Percentiles rank a stretch among this genome's conserved stretches.
Evolutionary conservation across 305 asterid species (phyloP).

Genomic region (Solanum hybrid): DNA sequence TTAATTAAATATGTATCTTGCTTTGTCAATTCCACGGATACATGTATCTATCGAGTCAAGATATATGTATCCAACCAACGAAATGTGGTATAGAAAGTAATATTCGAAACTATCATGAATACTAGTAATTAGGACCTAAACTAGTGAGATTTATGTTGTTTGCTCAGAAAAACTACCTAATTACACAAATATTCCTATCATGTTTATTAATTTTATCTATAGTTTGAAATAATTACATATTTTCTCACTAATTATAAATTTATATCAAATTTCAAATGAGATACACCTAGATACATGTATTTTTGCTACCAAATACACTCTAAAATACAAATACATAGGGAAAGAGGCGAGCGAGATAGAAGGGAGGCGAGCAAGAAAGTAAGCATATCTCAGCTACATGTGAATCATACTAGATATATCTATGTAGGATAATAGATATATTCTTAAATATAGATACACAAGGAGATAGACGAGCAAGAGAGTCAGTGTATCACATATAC

Average conservation of each 20-base stretch:
- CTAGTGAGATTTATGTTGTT: too few species aligned
- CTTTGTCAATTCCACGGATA: too few species aligned
- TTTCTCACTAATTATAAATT: background rate
- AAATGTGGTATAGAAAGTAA: too few species aligned
- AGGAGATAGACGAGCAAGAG: background rate
- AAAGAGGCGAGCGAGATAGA: background rate
- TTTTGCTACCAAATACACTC: background rate
- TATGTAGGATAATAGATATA: background rate
- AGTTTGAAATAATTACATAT: too few species aligned
- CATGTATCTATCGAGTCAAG: too few species aligned
- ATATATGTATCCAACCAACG: too few species aligned
- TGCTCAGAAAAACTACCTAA: background rate
- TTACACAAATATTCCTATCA: background rate
- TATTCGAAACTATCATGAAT: too few species aligned
- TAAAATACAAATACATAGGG: background rate
- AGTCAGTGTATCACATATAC: background rate
- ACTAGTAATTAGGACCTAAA: too few species aligned
- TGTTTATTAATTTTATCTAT: too few species aligned
- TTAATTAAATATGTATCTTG: too few species aligned
- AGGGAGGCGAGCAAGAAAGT: too few species aligned
- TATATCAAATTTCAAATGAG: too few species aligned
- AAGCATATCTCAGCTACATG: background rate
- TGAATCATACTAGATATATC: background rate
- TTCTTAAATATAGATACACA: background rate
- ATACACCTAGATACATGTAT: background rate